Evolutionary conservation across 2,329 filamentous ascomycete species (phyloP), one percentile per base, ranked within the genome.

Genomic region (Fusarium sp.): DNA sequence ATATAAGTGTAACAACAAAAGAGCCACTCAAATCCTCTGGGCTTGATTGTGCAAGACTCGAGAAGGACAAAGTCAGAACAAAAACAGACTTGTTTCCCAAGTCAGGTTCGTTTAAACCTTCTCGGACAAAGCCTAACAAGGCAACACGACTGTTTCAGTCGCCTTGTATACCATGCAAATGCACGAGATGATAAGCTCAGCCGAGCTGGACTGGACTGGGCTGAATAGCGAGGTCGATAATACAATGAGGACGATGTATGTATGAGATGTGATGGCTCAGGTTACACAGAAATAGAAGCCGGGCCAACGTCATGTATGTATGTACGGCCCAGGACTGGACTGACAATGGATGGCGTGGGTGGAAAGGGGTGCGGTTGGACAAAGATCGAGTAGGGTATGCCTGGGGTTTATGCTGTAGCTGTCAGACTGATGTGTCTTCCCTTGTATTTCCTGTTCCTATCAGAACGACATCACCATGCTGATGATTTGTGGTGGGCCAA

Each of bases 91-190:
- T 52, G 54, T 48, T 44, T 52, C 22, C 38, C 32, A 58, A 51
- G 29, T 45, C 34, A 53, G 44, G 30, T 58, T 59, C 54, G 32
- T 45, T 60, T 40, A 34, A 69, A 54, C 44, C 57, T 46, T 49
- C 48, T 64, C 65, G 54, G 46, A 38, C 38, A 41, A 58, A 68
- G 65, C 58, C 44, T 58, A 56, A 62, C 49, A 56, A 71, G 55
- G 68, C 68, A 71, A 64, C 47, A 51, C 56, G 41, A 48, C 22
- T 55, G 60, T 71, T 65, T 70, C 67, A 70, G 72, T 61, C 49
- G 68, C 62, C 65, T 70, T 65, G 55, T 59, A 58, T 61, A 51
- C 53, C 40, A 41, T 59, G 52, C 29, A 59, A 46, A 55, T 55
- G 62, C 46, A 64, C 51, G 41, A 63, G 59, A 58, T 52, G 45